Conservation (phyloP, 2,329 filamentous ascomycete genomes). For the Cladobotryum protrusum region DNA sequence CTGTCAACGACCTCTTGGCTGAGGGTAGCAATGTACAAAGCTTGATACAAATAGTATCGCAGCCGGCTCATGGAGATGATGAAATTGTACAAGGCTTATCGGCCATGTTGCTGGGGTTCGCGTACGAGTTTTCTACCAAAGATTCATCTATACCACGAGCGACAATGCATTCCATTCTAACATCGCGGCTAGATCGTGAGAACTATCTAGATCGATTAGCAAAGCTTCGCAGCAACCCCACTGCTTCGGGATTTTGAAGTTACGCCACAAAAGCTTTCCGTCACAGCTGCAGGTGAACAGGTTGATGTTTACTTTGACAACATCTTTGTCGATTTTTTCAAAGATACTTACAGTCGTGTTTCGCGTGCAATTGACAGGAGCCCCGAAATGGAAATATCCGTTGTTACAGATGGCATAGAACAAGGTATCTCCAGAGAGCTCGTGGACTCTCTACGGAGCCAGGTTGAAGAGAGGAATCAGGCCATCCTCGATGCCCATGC, state of each 20-base stretch:
- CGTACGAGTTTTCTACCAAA: slow-evolving; percentile 97
- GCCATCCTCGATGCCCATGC: slow-evolving; percentile 42
- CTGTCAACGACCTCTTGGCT: slow-evolving; percentile 84
- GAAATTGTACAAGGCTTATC: slow-evolving; percentile 74
- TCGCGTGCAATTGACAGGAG: slow-evolving; percentile 83
- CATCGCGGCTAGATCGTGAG: slow-evolving; percentile 73
- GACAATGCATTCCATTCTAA: slow-evolving; percentile 72
- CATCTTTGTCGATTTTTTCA: slow-evolving; percentile 86
- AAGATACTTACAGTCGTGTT: slow-evolving; percentile 88
- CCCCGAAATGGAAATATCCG: slow-evolving; percentile 77
- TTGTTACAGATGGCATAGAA: slow-evolving; percentile 71
- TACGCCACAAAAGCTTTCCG: slow-evolving; percentile 60
- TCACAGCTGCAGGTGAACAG: slow-evolving; percentile 42
- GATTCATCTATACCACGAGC: slow-evolving; percentile 84
- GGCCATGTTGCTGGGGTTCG: slow-evolving; percentile 75
- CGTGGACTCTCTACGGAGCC: slow-evolving; percentile 74
- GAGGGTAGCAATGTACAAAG: slow-evolving; percentile 92
- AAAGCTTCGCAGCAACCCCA: slow-evolving; percentile 69
- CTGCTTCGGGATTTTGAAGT: slow-evolving; percentile 87
- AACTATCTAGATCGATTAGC: slow-evolving; percentile 78
- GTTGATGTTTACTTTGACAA: slow-evolving; percentile 82
- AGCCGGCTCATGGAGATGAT: slow-evolving; percentile 52
- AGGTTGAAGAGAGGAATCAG: slow-evolving; percentile 66
- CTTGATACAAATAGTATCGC: slow-evolving; percentile 65
- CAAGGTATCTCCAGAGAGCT: slow-evolving; percentile 92